phyloP scores from a whole-genome alignment of 2,329 filamentous ascomycete species.

The Zelopaecilomyces penicillatus region DNA sequence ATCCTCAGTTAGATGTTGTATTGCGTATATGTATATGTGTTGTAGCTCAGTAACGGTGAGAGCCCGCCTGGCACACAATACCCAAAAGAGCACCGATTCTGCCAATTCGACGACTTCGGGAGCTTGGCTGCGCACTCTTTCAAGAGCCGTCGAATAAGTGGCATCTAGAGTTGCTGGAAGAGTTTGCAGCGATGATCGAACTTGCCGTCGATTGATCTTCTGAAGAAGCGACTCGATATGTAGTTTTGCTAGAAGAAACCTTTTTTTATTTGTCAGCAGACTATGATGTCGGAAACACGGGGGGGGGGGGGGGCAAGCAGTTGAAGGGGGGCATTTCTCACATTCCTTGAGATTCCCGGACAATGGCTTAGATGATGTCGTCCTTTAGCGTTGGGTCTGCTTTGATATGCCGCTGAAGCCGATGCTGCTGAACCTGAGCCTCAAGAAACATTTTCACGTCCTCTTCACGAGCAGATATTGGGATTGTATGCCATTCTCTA shows the following conservation, averaged over 20 bases:
- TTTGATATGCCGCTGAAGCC: too few species aligned
- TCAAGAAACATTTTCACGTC: too few species aligned
- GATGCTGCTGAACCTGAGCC: too few species aligned
- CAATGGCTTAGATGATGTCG: too few species aligned
- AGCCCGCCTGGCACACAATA: constrained; percentile 1
- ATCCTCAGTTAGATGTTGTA: background rate
- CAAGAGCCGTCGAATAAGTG: background rate
- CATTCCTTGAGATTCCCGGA: too few species aligned
- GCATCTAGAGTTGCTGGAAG: constrained; percentile 1
- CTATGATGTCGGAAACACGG: too few species aligned
- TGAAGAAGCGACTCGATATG: too few species aligned
- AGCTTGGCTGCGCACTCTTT: constrained; percentile 1
- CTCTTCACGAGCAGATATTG: background rate
- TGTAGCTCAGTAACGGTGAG: constrained; percentile 3
- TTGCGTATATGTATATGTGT: constrained; percentile 3
- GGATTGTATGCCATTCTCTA: background rate
- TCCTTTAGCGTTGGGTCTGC: too few species aligned
- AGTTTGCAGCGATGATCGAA: background rate
- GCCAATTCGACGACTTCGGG: constrained; percentile 3
- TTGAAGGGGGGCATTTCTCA: too few species aligned
- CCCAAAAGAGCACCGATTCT: constrained; percentile 3
- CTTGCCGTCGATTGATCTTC: background rate
- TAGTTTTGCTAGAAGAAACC: too few species aligned
- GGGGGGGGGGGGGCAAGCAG: too few species aligned
- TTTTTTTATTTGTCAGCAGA: too few species aligned